A percentile compares a stretch with the other conserved stretches of the same genome.
Evolutionary conservation across 441 rosid genomes (phyloP).

Genomic region (Macaranga tanarius): DNA sequence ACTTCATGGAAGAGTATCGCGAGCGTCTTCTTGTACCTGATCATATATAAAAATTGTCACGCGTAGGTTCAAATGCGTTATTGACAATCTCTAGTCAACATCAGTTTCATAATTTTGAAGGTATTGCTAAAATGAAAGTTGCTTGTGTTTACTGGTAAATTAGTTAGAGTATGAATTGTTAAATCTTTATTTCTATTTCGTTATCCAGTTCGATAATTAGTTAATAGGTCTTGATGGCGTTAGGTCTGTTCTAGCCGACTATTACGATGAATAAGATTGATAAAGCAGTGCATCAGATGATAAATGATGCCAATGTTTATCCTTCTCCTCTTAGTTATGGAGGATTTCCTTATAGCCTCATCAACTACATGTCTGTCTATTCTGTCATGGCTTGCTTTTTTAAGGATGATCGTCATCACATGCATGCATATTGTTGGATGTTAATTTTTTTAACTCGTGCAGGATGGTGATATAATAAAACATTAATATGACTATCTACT

Average conservation of each 20-base stretch:
- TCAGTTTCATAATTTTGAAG: too few relatives aligned
- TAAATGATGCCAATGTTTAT: slow-evolving; percentile 85
- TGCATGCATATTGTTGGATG: too few relatives aligned
- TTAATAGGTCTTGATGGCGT: too few relatives aligned
- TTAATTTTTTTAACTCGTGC: slow-evolving; percentile 27
- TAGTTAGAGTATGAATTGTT: too few relatives aligned
- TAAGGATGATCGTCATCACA: background rate
- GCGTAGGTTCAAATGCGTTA: slow-evolving; percentile 48
- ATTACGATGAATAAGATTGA: slow-evolving; percentile 83
- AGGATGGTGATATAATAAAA: slow-evolving; percentile 87
- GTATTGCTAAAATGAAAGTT: too few relatives aligned
- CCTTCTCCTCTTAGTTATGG: slow-evolving; percentile 98
- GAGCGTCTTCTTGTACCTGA: too few relatives aligned
- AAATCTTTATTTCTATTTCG: too few relatives aligned
- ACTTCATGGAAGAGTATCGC: too few relatives aligned
- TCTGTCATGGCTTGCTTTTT: background rate
- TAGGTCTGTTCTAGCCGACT: too few relatives aligned
- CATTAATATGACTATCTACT: slow-evolving; percentile 39
- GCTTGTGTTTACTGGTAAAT: too few relatives aligned
- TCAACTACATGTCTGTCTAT: slow-evolving; percentile 62
- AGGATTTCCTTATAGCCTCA: slow-evolving; percentile 92
- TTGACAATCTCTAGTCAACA: slow-evolving; percentile 44
- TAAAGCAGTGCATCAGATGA: slow-evolving; percentile 86
- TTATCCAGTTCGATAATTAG: too few relatives aligned
- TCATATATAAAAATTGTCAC: slow-evolving; percentile 73